Evolutionary conservation across 2,329 filamentous ascomycete species (phyloP).

Genomic region (Lojkania enalia): DNA sequence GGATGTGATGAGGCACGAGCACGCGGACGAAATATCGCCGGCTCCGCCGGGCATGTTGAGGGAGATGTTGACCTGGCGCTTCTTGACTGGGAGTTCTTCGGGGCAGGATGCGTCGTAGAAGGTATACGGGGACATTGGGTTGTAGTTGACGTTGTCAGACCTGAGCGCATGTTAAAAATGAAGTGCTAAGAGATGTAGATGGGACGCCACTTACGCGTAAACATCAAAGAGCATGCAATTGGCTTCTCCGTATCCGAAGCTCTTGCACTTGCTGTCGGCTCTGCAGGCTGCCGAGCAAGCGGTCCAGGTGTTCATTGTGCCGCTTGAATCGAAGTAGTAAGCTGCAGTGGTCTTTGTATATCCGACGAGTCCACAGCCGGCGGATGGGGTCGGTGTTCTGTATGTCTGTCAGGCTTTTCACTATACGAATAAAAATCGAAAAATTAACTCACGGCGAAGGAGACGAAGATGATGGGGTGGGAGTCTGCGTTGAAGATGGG

Average conservation of each 20-base stretch:
- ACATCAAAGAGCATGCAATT: constrained; percentile 41
- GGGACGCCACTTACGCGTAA: constrained; percentile 25
- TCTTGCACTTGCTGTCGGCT: constrained; percentile 36
- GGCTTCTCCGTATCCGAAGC: constrained; percentile 38
- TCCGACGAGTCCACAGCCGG: constrained; percentile 34
- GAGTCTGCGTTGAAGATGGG: constrained; percentile 3
- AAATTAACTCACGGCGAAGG: too few relatives aligned
- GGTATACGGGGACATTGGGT: constrained; percentile 39
- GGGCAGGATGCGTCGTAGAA: constrained; percentile 37
- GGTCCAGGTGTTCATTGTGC: constrained; percentile 37
- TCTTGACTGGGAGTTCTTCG: constrained; percentile 32
- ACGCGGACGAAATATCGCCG: constrained; percentile 28
- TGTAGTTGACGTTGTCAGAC: constrained; percentile 36
- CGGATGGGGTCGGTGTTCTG: constrained; percentile 19
- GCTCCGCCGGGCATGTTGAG: constrained; percentile 23
- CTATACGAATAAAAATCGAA: too few relatives aligned
- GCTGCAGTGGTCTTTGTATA: constrained; percentile 36
- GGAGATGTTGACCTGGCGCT: constrained; percentile 36
- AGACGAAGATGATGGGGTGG: constrained; percentile 2
- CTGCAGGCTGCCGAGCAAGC: constrained; percentile 36
- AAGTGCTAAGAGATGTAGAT: background rate
- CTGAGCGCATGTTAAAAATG: constrained; percentile 12
- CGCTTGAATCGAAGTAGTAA: constrained; percentile 40
- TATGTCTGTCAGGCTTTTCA: too few relatives aligned
- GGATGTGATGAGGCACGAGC: constrained; percentile 35